phyloP scores from a whole-genome alignment of 345 rosid species.

The Trapa bicornis region DNA sequence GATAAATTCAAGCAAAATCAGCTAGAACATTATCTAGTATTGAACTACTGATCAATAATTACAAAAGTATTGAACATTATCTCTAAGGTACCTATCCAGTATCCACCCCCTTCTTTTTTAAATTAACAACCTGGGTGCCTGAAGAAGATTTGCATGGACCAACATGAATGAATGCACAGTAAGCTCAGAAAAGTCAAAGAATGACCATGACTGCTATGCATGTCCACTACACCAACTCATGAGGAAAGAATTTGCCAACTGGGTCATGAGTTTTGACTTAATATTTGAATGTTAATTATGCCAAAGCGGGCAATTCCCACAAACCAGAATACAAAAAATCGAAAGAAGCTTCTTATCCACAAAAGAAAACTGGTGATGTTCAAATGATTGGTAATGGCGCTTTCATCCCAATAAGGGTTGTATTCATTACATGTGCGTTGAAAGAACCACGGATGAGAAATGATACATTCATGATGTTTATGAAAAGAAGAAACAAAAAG shows the following conservation, averaged over 20 bases:
- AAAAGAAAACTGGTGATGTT: not conserved
- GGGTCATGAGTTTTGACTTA: slow-evolving; percentile 4
- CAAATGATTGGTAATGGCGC: not conserved
- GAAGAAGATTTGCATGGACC: not conserved
- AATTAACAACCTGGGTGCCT: not conserved
- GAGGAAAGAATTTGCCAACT: not conserved
- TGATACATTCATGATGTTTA: not conserved
- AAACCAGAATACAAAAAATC: not conserved
- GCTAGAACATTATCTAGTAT: not conserved
- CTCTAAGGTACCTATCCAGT: not conserved
- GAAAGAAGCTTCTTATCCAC: not conserved
- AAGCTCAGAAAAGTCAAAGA: not conserved
- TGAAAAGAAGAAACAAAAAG: not conserved
- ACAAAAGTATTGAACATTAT: not conserved
- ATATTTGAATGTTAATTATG: not conserved
- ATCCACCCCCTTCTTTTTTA: too few species aligned
- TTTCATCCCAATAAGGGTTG: not conserved
- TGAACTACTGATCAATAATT: not conserved
- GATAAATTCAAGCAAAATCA: not conserved
- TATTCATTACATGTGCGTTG: not conserved
- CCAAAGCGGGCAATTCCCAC: not conserved
- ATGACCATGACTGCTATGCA: slow-evolving; percentile 4
- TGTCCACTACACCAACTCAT: not conserved
- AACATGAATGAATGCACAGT: not conserved
- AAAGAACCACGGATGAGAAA: not conserved